A percentile compares a stretch with the other conserved stretches of the same genome.
phyloP scores from a whole-genome alignment of 805 yeast species.

The Teunomyces kruisii region DNA sequence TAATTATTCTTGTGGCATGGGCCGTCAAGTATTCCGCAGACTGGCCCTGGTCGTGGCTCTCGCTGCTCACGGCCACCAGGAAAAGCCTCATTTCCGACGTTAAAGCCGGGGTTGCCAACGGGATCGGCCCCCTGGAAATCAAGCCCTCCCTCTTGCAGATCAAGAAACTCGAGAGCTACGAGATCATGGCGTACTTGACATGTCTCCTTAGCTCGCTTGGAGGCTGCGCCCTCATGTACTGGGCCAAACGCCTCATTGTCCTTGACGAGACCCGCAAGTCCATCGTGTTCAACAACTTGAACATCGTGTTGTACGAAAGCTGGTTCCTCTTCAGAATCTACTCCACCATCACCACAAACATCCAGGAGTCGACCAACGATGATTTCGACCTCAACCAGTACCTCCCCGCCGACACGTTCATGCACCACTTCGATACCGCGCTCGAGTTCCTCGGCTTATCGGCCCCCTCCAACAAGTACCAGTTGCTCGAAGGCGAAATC shows the following conservation, averaged over 20 bases:
- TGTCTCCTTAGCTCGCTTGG: conserved; percentile 27
- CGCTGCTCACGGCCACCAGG: conserved; percentile 21
- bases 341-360: conserved; percentile 12
- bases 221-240: conserved; percentile 27
- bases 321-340: conserved; percentile 31
- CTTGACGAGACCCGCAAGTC: conserved; percentile 25
- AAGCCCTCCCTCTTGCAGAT: conserved; percentile 8
- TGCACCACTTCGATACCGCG: neutral
- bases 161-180: conserved; percentile 14
- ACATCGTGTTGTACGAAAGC: conserved; percentile 33
- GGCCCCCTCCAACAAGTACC: neutral
- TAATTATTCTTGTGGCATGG: conserved; percentile 33
- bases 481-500: neutral
- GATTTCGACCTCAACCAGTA: neutral
- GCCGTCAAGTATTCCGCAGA: conserved; percentile 32
- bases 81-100: conserved; percentile 14
- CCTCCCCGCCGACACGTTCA: neutral
- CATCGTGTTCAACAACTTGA: conserved; percentile 35
- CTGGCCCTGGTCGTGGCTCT: conserved; percentile 46
- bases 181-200: conserved; percentile 18
- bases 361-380: neutral
- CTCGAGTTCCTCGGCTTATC: neutral
- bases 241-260: conserved; percentile 24
- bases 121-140: neutral
- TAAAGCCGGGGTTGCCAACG: conserved; percentile 8